These are phyloP conservation scores for Platanus orientalis DNA, from an alignment of 164 flowering plant species.

Conservation along the genomic window DNA sequence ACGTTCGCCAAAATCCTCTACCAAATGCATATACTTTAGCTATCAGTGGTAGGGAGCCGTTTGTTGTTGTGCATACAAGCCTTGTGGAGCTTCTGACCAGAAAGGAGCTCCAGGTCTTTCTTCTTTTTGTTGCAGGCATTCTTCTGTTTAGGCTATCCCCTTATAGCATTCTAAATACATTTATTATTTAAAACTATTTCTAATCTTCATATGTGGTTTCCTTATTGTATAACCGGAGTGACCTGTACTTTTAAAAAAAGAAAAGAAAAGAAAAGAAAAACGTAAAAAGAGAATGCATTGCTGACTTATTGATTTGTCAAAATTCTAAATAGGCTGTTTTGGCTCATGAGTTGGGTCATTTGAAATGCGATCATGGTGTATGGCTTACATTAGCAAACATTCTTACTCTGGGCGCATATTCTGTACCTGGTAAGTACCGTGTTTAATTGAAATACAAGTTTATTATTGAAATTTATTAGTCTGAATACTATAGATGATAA, in stretches of 20 bases:
- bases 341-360: constrained; percentile 97
- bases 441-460: neutral
- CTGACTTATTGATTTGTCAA: neutral
- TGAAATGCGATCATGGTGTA: constrained; percentile 97
- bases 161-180: neutral
- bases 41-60: constrained; percentile 86
- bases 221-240: too few species aligned
- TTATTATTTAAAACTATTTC: neutral
- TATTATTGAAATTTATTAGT: neutral
- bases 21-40: constrained; percentile 97
- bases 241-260: too few species aligned
- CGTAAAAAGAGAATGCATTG: neutral
- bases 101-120: constrained; percentile 90
- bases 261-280: too few species aligned
- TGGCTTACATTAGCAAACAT: constrained; percentile 97
- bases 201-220: too few species aligned
- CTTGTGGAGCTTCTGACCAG: constrained; percentile 89
- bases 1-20: constrained; percentile 90
- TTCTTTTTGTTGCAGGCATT: constrained; percentile 2
- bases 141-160: neutral
- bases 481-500: neutral
- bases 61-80: constrained; percentile 92
- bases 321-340: constrained; percentile 71
- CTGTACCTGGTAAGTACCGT: constrained; percentile 67
- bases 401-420: constrained; percentile 84